phyloP scores from a whole-genome alignment of 768 basidiomycete species.

The Lactarius tabidus region DNA sequence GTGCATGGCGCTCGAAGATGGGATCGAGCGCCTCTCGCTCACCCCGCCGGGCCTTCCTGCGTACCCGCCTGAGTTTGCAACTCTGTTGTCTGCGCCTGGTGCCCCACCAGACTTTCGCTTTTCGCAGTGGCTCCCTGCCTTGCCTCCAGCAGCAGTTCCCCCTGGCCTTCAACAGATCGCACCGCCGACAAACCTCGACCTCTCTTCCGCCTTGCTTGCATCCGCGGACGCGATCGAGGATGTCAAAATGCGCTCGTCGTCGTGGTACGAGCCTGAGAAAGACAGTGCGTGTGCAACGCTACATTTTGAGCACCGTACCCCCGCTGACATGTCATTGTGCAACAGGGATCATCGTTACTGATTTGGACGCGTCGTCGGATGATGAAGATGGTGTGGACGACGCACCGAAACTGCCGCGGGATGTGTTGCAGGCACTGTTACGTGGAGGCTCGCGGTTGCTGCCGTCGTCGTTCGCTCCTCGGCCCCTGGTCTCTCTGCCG shows the following conservation, averaged over 20 bases:
- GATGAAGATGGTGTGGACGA: constrained; percentile 19
- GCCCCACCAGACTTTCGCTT: background rate
- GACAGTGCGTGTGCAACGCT: constrained; percentile 17
- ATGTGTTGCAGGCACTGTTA: constrained; percentile 13
- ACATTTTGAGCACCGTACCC: background rate
- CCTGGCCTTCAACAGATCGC: background rate
- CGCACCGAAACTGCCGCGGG: constrained; percentile 17
- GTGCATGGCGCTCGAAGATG: constrained; percentile 17
- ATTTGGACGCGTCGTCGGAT: constrained; percentile 24
- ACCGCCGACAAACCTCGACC: background rate
- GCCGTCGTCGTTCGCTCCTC: background rate
- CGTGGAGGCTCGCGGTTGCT: constrained; percentile 1
- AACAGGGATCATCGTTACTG: constrained; percentile 26
- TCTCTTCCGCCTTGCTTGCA: no score
- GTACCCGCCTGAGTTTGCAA: background rate
- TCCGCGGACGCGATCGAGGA: background rate
- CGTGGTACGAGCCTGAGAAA: constrained; percentile 27
- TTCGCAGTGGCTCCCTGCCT: background rate
- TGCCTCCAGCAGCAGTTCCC: background rate
- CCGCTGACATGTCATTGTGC: background rate
- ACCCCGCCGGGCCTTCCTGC: background rate
- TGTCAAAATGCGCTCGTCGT: constrained; percentile 24
- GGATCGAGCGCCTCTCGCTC: constrained; percentile 17
- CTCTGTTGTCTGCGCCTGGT: background rate
- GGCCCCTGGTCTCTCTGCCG: background rate